A percentile compares a stretch with the other conserved stretches of the same genome.
Evolutionary conservation across 2,329 filamentous ascomycete genomes (phyloP).

Genomic region (Aspergillus aculeatinus): DNA sequence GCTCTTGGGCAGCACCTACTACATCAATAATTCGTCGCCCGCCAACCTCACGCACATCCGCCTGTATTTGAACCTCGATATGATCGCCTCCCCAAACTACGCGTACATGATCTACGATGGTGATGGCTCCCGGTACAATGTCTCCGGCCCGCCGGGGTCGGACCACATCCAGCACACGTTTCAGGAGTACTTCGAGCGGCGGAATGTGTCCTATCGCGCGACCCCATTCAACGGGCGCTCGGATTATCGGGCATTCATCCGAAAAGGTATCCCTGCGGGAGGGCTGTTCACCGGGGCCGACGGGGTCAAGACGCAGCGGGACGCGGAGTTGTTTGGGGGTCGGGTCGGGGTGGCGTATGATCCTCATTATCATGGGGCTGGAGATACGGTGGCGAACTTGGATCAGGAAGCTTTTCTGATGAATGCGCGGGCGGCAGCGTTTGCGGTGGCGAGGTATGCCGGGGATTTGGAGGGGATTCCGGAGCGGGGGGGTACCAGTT

Average conservation of each 20-base stretch:
- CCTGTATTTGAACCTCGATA: slow-evolving; percentile 70
- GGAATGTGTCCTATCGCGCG: slow-evolving; percentile 65
- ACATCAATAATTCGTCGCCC: slow-evolving; percentile 51
- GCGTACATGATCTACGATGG: slow-evolving; percentile 56
- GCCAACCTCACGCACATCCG: slow-evolving; percentile 59
- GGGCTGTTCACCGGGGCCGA: slow-evolving; percentile 78
- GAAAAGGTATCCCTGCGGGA: slow-evolving; percentile 69
- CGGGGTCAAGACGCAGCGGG: slow-evolving; percentile 68
- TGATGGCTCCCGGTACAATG: slow-evolving; percentile 48
- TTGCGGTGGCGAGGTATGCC: slow-evolving; percentile 30
- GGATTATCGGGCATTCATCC: slow-evolving; percentile 77
- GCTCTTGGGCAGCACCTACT: slow-evolving; percentile 60
- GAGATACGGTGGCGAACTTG: slow-evolving; percentile 56
- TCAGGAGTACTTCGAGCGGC: slow-evolving; percentile 62
- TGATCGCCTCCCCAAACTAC: slow-evolving; percentile 66
- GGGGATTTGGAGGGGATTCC: slow-evolving; percentile 25
- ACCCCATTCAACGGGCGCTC: slow-evolving; percentile 76
- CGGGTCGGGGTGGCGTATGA: slow-evolving; percentile 59
- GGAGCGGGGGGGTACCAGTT: neutral
- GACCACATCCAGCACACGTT: slow-evolving; percentile 68
- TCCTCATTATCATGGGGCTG: slow-evolving; percentile 55
- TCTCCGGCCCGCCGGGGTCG: slow-evolving; percentile 61
- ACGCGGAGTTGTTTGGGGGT: slow-evolving; percentile 69
- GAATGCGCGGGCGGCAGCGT: slow-evolving; percentile 28
- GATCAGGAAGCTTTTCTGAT: slow-evolving; percentile 37